Base-by-base conservation (phyloP, 306 rosid genomes). In the Cyclanthera cordifolia region DNA sequence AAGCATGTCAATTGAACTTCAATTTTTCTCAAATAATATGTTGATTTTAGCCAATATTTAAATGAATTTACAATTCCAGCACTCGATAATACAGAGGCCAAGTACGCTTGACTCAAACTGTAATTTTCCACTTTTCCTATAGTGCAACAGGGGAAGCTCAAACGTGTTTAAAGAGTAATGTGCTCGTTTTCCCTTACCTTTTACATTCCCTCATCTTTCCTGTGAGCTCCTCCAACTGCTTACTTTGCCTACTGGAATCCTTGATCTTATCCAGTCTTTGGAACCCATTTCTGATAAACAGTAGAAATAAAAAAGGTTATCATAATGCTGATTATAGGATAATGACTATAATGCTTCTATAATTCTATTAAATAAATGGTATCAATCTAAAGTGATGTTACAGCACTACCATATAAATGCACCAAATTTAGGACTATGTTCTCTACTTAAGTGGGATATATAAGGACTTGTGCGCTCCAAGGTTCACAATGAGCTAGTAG, bases 201-300 rank as follows among this genome's bases (percentile, higher is more conserved):
- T 94, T 94, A 84, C 91, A 88, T 58, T 94, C 99, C 74, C 91
- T 90, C 99, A 94, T 94, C 77, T 88, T 94, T 73, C 76, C 91
- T 0, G 97, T 90, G 76, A 94, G 99, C 54, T 94, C 99, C 72
- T 90, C 97, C 75, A 94, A 85, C 79, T 94, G 97, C 75, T 81
- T 90, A 79, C 91, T 85, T 76, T 94, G 97, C 76, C 99, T 87
- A 76, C 67, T 86, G 73, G 99, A 88, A 72, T 94, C 99, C 69
- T 85, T 94, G 78, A 94, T 83, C 86, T 90, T 90, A 77, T 94
- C 99, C 81, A 94, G 79, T 82, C 77, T 90, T 85, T 90, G 99
- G 82, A 94, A 94, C 77, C 99, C 97, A 94, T 90, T 94, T 77
- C 99, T 90, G 88, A 57, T 60, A 53, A 28, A 59, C 74, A 81